Conservation (phyloP, 179 eudicot genomes). For the Heliamphora pulchella region DNA sequence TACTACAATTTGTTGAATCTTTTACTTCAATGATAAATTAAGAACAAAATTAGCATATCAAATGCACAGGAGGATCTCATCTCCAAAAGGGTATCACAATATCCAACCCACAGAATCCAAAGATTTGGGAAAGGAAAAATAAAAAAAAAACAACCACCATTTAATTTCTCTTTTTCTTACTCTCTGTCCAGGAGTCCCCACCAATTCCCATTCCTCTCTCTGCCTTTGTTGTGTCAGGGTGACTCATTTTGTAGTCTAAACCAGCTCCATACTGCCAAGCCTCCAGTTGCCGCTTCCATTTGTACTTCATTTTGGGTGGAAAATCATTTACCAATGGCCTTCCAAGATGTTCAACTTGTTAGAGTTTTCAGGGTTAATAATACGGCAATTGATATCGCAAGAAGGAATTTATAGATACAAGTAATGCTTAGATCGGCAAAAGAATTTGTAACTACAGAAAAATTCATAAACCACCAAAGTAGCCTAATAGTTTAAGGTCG, state of each 20-base stretch:
- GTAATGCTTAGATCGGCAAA: neutral
- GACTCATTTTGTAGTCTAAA: constrained; percentile 50
- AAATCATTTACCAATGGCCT: constrained; percentile 56
- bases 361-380: neutral
- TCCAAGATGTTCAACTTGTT: constrained; percentile 13
- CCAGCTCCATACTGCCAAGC: constrained; percentile 97
- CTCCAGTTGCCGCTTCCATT: constrained; percentile 72
- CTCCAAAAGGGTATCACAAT: neutral
- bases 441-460: too few relatives aligned
- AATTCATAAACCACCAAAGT: too few relatives aligned
- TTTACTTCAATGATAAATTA: neutral
- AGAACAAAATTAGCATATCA: neutral
- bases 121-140: neutral
- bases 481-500: too few relatives aligned
- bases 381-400: neutral
- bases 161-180: neutral
- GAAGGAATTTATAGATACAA: neutral
- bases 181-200: constrained; percentile 2
- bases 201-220: neutral
- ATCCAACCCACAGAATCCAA: too few relatives aligned
- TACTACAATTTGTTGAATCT: neutral
- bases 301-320: constrained; percentile 56
- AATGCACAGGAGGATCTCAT: neutral
- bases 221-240: neutral
- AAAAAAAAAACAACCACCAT: neutral